A percentile compares a stretch with the other conserved stretches of the same genome.
Conservation (phyloP, 495 filamentous ascomycete species). For the Patellaria atrata region DNA sequence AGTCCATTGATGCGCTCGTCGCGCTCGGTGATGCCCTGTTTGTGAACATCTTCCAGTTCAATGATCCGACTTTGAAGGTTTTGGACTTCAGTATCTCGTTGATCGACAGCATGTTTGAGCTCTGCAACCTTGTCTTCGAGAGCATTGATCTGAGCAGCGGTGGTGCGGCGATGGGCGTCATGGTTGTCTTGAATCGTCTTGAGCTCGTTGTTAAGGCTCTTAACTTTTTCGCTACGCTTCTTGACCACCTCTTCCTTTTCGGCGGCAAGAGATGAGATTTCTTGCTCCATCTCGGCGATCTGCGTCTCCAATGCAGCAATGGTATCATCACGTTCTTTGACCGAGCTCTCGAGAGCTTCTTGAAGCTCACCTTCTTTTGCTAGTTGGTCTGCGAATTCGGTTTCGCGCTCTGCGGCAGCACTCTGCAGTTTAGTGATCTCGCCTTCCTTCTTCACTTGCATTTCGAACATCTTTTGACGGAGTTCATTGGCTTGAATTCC, state of each 20-base stretch:
- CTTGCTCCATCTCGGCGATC: conserved; percentile 2
- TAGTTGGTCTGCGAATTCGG: no score
- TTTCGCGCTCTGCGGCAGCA: conserved; percentile 12
- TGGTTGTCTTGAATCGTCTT: conserved; percentile 3
- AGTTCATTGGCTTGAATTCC: conserved; percentile 26
- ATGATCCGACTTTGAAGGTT: conserved; percentile 12
- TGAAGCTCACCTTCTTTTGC: no score
- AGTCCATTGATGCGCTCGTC: conserved; percentile 11
- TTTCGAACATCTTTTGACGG: conserved; percentile 24
- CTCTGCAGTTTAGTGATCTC: conserved; percentile 16
- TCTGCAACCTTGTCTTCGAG: conserved; percentile 8
- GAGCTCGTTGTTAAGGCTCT: conserved; percentile 3
- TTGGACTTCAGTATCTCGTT: conserved; percentile 10
- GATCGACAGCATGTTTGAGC: conserved; percentile 11
- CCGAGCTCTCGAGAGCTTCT: conserved; percentile 6
- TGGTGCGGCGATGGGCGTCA: conserved; percentile 2
- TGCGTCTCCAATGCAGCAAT: background rate
- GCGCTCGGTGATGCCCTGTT: conserved; percentile 6
- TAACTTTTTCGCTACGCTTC: conserved; percentile 5
- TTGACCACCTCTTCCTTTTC: conserved; percentile 2
- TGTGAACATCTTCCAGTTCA: conserved; percentile 8
- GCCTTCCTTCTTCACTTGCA: conserved; percentile 21
- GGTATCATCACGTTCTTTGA: conserved; percentile 6
- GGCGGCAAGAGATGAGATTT: conserved; percentile 3
- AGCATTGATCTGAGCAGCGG: conserved; percentile 5